Percentiles rank a stretch among this genome's conserved stretches.
Evolutionary conservation across 2,329 filamentous ascomycete species (phyloP).

Genomic region (Lachnellula willkommii): DNA sequence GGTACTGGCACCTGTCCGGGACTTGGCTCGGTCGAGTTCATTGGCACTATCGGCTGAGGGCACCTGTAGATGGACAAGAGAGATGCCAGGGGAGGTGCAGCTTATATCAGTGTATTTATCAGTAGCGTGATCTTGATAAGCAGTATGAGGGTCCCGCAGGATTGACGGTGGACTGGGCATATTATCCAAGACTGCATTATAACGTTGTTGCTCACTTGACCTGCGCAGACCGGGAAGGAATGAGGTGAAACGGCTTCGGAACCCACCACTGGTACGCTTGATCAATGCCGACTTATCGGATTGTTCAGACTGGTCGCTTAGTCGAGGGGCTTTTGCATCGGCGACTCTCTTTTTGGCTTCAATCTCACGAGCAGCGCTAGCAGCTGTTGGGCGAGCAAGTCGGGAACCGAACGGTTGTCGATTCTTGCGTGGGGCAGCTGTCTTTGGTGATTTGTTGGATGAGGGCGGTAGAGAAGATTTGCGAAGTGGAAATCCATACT

Average conservation of each 20-base stretch:
- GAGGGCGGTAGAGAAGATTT: neutral
- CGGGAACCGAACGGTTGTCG: neutral
- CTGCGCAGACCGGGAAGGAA: neutral
- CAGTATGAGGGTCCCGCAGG: neutral
- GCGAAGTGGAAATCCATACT: neutral
- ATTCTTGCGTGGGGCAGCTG: neutral
- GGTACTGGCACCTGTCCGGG: neutral
- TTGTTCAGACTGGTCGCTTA: neutral
- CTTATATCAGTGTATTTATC: neutral
- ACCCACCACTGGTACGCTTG: neutral
- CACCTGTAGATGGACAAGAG: neutral
- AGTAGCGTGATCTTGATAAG: neutral
- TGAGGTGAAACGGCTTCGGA: neutral
- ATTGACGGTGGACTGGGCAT: neutral
- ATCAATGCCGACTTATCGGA: neutral
- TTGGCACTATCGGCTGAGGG: neutral
- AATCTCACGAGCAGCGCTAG: conserved; percentile 7
- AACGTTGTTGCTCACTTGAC: neutral
- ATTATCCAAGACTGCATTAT: neutral
- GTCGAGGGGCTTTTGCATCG: neutral
- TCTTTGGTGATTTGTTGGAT: neutral
- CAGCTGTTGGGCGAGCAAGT: conserved; percentile 11
- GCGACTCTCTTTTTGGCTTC: neutral
- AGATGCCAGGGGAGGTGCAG: neutral
- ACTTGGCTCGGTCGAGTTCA: neutral